Evolutionary conservation across 257 asterid species (phyloP), one percentile per base, ranked within the genome.

Genomic region (Plantago elongata): DNA sequence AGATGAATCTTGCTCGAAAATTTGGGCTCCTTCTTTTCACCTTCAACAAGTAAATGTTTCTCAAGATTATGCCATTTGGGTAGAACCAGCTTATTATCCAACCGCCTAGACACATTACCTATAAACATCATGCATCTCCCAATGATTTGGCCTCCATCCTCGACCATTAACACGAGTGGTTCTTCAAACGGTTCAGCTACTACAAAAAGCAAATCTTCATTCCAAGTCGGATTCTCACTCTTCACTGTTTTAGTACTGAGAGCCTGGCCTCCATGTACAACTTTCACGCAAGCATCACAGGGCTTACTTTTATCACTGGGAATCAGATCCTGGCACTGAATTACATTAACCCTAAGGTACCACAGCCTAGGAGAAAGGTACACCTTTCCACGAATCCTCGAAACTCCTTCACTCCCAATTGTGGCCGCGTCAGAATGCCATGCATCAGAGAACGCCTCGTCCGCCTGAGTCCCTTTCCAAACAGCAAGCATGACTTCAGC

Each of bases 401-500:
- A 74, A 12, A 89, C 72, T 0, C 78, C 81, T 0, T 84, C 95
- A 16, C 79, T 75, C 8, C 84, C 80, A 9, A 84, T 81, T 0
- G 89, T 74, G 0, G 91, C 95, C 6, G 97, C 94, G 52, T 89
- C 97, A 1, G 97, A 86, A 71, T 86, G 95, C 97, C 97, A 86
- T 4, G 97, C 97, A 30, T 89, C 97, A 11, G 84, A 64, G 61
- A 89, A 89, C 2, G 77, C 86, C 80, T 89, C 97, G 54, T 89
- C 95, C 0, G 94, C 97, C 57, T 89, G 95, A 69, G 89, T 89
- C 45, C 97, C 97, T 70, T 61, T 86, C 97, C 97, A 89, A 14
- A 84, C 56, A 58, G 97, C 94, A 63, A 86, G 77, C 97, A 89
- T 89, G 76, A 89, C 71, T 51, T 89, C 97, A 5, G 94, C 97